These are phyloP conservation scores for Aspergillus glaucus DNA, from an alignment of 2,329 filamentous ascomycete species.

Conservation along the genomic window DNA sequence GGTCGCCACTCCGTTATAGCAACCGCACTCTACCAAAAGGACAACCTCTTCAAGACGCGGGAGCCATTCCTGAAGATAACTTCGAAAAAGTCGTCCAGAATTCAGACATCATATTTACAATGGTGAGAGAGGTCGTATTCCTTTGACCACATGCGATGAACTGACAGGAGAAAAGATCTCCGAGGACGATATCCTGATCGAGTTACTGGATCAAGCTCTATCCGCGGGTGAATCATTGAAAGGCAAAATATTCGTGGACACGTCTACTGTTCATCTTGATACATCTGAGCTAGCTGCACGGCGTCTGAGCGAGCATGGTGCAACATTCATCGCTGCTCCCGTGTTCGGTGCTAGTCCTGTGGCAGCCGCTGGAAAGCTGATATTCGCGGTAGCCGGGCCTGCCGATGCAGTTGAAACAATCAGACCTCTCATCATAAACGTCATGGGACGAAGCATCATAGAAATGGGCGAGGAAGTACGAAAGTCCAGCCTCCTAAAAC, in stretches of 20 bases:
- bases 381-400: conserved; percentile 45
- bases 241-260: conserved; percentile 45
- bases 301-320: conserved; percentile 23
- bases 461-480: conserved; percentile 38
- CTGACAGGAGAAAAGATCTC: conserved; percentile 27
- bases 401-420: conserved; percentile 28
- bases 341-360: conserved; percentile 49
- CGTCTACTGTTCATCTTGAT: conserved; percentile 46
- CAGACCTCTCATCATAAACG: conserved; percentile 36
- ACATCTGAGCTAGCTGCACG: conserved; percentile 29
- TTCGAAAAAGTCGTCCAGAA: conserved; percentile 32
- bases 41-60: neutral
- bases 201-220: conserved; percentile 23
- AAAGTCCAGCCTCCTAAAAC: conserved; percentile 45
- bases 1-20: conserved; percentile 33
- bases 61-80: neutral
- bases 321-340: conserved; percentile 40
- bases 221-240: conserved; percentile 5
- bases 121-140: conserved; percentile 12
- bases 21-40: conserved; percentile 42
- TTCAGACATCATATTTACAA: conserved; percentile 34
- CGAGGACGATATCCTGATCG: conserved; percentile 37
- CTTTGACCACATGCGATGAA: neutral
- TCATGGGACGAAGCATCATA: conserved; percentile 31
- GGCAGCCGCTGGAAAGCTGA: conserved; percentile 41